Evolutionary conservation across 768 basidiomycete genomes (phyloP).

Genomic region (Russula lepida): DNA sequence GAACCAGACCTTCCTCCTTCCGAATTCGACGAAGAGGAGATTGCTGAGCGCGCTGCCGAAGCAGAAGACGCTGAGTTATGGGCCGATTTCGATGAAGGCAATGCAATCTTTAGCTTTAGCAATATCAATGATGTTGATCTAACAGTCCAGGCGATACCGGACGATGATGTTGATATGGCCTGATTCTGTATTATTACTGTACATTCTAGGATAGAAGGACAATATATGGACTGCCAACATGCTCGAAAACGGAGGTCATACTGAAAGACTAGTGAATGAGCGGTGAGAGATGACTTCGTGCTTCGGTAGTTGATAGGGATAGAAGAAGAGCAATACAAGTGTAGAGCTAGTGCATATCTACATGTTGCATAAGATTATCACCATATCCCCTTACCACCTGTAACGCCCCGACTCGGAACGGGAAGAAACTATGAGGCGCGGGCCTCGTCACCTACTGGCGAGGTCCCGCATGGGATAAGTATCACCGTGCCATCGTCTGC

Average conservation of each 20-base stretch:
- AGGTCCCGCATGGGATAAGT: not conserved
- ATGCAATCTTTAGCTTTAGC: not conserved
- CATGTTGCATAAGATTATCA: not conserved
- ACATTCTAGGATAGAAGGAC: not conserved
- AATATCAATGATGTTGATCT: not conserved
- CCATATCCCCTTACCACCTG: not conserved
- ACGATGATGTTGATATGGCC: conserved; percentile 15
- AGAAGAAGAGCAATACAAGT: not conserved
- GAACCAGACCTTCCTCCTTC: conserved; percentile 4
- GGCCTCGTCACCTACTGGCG: not conserved
- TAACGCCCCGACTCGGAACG: too few species aligned
- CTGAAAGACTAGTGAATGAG: not conserved
- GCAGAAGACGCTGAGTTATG: conserved; percentile 42
- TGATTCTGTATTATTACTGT: conserved; percentile 2
- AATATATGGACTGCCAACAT: not conserved
- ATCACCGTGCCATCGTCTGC: conserved; percentile 8
- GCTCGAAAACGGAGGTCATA: not conserved
- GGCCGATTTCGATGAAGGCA: conserved; percentile 20
- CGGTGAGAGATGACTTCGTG: not conserved
- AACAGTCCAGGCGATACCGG: not conserved
- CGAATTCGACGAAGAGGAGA: conserved; percentile 40
- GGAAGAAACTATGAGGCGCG: not conserved
- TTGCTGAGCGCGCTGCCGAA: conserved; percentile 51
- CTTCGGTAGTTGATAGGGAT: not conserved
- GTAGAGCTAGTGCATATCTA: not conserved